phyloP scores from a whole-genome alignment of 257 asterid species.

The Thymus quinquecostatus region DNA sequence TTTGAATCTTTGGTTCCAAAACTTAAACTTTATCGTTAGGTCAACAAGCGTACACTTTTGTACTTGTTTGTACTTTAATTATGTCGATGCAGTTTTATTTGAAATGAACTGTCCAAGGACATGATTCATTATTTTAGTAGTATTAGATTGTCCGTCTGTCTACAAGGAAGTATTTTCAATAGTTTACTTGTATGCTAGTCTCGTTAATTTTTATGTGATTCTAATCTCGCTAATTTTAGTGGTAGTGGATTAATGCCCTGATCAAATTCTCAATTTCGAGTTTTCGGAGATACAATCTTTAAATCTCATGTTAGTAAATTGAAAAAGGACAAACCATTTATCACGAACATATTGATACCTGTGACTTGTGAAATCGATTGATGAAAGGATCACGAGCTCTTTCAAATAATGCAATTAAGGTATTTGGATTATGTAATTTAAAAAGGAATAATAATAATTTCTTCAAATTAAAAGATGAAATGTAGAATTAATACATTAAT shows the following conservation, averaged over 20 bases:
- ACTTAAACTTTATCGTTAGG: no score
- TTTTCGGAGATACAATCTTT: no score
- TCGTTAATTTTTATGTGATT: slow-evolving; percentile 14
- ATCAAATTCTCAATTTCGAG: no score
- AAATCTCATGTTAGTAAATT: no score
- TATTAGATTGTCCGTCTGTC: background rate
- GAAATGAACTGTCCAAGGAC: background rate
- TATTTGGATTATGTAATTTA: background rate
- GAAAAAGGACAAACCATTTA: background rate
- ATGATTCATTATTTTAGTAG: background rate
- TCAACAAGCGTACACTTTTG: no score
- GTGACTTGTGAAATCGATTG: background rate
- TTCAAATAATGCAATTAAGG: background rate
- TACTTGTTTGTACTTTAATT: no score
- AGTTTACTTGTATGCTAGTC: background rate
- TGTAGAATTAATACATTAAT: no score
- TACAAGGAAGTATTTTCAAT: background rate
- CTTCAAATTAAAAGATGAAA: background rate
- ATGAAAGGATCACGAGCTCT: background rate
- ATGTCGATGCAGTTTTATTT: background rate
- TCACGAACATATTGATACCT: background rate
- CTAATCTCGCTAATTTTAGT: no score
- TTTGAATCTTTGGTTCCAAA: no score
- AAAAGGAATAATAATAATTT: background rate
- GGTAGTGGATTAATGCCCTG: no score